Conservation (phyloP, 2,329 filamentous ascomycete genomes). For the Verticillium nubilum region DNA sequence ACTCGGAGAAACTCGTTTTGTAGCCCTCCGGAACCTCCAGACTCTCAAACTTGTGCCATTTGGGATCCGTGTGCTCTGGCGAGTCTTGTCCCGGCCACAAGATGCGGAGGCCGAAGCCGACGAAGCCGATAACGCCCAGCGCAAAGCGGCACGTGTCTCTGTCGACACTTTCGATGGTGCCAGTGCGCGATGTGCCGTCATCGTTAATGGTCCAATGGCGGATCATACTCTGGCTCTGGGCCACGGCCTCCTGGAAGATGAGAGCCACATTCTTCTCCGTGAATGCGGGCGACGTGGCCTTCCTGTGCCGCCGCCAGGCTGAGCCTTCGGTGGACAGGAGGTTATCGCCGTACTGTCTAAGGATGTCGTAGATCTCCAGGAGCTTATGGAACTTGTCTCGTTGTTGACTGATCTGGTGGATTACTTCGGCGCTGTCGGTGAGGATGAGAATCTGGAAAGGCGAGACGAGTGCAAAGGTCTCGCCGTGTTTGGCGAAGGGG, state of each 20-base stretch:
- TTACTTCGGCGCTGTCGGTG: conserved; percentile 58
- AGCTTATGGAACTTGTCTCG: conserved; percentile 70
- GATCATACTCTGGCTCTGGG: conserved; percentile 59
- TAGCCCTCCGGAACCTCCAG: conserved; percentile 44
- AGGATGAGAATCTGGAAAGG: conserved; percentile 48
- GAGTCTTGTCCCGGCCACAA: conserved; percentile 58
- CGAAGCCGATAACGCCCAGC: conserved; percentile 55
- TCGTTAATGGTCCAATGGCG: conserved; percentile 46
- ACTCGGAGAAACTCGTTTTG: conserved; percentile 59
- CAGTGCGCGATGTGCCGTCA: conserved; percentile 6
- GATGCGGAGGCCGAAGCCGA: conserved; percentile 63
- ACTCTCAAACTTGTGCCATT: conserved; percentile 42
- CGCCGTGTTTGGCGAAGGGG: conserved; percentile 54
- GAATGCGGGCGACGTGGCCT: conserved; percentile 65
- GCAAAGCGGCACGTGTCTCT: conserved; percentile 60
- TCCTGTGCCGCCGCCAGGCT: conserved; percentile 68
- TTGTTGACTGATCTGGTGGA: conserved; percentile 59
- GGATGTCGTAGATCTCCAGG: conserved; percentile 49
- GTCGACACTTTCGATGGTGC: conserved; percentile 51
- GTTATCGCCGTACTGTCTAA: conserved; percentile 60
- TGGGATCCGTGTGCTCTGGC: conserved; percentile 34
- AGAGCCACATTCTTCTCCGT: conserved; percentile 69
- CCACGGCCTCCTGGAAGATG: conserved; percentile 55
- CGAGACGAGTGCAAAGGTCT: conserved; percentile 60
- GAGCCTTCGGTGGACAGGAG: conserved; percentile 65